A percentile compares a stretch with the other conserved stretches of the same genome.
These are phyloP conservation scores for Aspergillus oerlinghausenensis DNA, from an alignment of 2,329 filamentous ascomycete genomes.

Conservation along the genomic window DNA sequence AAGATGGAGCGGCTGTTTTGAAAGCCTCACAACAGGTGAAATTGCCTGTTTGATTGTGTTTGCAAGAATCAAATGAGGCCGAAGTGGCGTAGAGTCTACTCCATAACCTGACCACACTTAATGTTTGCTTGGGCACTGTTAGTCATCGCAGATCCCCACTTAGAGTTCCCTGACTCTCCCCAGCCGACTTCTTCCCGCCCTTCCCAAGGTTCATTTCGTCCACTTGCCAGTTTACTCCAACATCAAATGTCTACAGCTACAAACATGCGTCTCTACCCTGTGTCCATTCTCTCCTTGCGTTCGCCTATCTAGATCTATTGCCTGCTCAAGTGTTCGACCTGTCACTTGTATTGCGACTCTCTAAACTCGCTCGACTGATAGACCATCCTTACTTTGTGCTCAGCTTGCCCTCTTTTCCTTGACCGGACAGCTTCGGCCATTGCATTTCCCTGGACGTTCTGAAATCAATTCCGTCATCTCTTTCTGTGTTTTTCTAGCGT, in stretches of 20 bases:
- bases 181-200: slow-evolving; percentile 5
- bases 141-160: slow-evolving; percentile 22
- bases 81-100: slow-evolving; percentile 14
- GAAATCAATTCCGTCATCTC: slow-evolving; percentile 9
- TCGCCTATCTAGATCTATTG: slow-evolving; percentile 16
- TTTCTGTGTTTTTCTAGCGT: slow-evolving; percentile 16
- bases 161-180: slow-evolving; percentile 7
- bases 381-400: slow-evolving; percentile 8
- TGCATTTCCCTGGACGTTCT: not conserved
- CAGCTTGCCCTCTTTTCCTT: not conserved
- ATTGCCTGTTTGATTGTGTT: slow-evolving; percentile 15
- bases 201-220: slow-evolving; percentile 3
- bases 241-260: slow-evolving; percentile 1
- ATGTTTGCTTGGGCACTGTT: slow-evolving; percentile 15
- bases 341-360: slow-evolving; percentile 9
- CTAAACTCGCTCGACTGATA: slow-evolving; percentile 15
- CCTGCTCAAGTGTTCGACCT: slow-evolving; percentile 13
- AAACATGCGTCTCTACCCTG: slow-evolving; percentile 8
- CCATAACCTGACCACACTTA: not conserved
- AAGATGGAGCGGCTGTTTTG: not conserved
- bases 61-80: slow-evolving; percentile 8
- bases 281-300: slow-evolving; percentile 5
- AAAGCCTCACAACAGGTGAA: not conserved
- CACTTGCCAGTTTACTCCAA: not conserved
- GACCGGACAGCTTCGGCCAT: not conserved